Conservation (phyloP, 169 alveolate species). For the Plasmodium fragile region DNA sequence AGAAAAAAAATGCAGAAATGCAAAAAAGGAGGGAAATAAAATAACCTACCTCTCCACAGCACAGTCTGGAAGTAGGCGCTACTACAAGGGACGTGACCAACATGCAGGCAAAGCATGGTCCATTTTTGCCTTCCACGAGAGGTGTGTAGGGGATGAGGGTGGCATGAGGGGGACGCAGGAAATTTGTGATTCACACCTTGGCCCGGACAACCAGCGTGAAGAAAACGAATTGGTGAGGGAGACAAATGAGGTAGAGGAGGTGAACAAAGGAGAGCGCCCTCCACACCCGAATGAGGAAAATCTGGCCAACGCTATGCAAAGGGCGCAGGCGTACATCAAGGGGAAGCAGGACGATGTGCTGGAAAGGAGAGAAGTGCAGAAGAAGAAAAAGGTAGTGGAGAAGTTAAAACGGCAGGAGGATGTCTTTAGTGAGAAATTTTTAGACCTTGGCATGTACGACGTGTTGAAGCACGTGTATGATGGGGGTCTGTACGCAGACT, state of each 20-base stretch:
- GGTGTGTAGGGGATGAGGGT: background rate
- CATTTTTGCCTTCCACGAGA: background rate
- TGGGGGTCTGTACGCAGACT: slow-evolving; percentile 5
- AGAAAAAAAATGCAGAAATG: background rate
- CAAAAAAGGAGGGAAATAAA: background rate
- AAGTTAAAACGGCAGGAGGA: slow-evolving; percentile 53
- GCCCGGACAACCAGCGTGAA: background rate
- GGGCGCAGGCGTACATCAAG: slow-evolving; percentile 46
- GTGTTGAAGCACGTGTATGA: slow-evolving; percentile 51
- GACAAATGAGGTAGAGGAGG: background rate
- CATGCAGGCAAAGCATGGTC: background rate
- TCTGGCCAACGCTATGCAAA: slow-evolving; percentile 30
- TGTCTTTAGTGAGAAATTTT: slow-evolving; percentile 35
- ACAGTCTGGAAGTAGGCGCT: background rate
- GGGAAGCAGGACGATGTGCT: slow-evolving; percentile 65
- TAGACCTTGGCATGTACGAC: slow-evolving; percentile 57
- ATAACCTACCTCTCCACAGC: background rate
- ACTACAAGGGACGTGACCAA: background rate
- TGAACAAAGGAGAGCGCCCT: background rate
- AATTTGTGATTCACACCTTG: background rate
- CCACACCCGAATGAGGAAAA: background rate
- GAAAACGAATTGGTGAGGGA: background rate
- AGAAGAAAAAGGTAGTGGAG: slow-evolving; percentile 45
- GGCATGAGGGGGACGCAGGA: background rate
- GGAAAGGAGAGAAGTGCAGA: slow-evolving; percentile 56